These are phyloP conservation scores for Strobilomyces dryophilus DNA, from an alignment of 768 basidiomycete species.

Conservation along the genomic window DNA sequence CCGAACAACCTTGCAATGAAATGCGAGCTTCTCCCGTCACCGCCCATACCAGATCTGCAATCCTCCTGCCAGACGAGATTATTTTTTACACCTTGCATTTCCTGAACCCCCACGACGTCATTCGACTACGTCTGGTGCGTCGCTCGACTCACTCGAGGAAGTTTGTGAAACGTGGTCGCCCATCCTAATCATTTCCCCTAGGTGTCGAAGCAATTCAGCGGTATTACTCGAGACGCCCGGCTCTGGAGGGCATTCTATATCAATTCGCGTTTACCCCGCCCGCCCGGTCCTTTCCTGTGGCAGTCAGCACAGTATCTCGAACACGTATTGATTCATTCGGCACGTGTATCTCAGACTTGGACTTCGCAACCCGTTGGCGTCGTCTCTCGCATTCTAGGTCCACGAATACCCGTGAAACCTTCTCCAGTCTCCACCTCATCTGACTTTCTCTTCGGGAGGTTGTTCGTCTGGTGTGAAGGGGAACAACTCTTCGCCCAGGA, in stretches of 20 bases:
- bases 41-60: background rate
- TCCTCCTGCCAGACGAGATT: conserved; percentile 17
- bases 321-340: conserved; percentile 14
- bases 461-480: conserved; percentile 21
- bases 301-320: conserved; percentile 20
- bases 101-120: conserved; percentile 13
- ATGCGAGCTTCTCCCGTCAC: conserved; percentile 10
- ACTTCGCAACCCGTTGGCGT: conserved; percentile 12
- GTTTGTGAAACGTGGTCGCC: background rate
- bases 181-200: conserved; percentile 3
- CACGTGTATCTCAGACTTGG: conserved; percentile 19
- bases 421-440: conserved; percentile 15
- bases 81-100: conserved; percentile 13
- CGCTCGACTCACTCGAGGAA: background rate
- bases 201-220: conserved; percentile 18
- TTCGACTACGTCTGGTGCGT: conserved; percentile 17
- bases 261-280: conserved; percentile 15
- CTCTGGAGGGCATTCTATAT: conserved; percentile 19
- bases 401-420: conserved; percentile 10
- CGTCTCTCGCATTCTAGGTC: conserved; percentile 11
- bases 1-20: background rate
- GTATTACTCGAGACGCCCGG: conserved; percentile 13
- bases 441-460: conserved; percentile 23
- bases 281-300: conserved; percentile 21
- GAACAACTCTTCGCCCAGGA: conserved; percentile 19